These are phyloP conservation scores for Eucalyptus cloeziana DNA, from an alignment of 345 rosid species.

Conservation along the genomic window DNA sequence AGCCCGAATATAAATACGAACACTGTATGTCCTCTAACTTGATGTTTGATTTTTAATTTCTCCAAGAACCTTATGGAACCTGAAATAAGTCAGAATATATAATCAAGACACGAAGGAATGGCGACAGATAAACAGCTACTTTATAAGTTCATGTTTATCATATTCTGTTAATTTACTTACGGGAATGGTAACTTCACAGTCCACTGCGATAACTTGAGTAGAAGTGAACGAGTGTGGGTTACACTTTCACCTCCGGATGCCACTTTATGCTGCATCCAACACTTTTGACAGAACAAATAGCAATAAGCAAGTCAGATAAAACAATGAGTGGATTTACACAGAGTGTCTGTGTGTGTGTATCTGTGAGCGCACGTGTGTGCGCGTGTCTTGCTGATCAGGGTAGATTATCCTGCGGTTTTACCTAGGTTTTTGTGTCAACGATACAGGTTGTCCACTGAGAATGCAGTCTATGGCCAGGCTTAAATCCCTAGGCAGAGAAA, in stretches of 20 bases:
- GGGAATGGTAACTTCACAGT: not conserved
- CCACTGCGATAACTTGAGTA: not conserved
- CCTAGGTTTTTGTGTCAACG: slow-evolving; percentile 75
- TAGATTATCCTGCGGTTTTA: not conserved
- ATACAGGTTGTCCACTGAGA: slow-evolving; percentile 67
- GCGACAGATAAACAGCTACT: not conserved
- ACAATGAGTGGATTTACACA: not conserved
- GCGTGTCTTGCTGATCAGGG: not conserved
- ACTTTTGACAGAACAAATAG: slow-evolving; percentile 16
- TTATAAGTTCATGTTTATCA: not conserved
- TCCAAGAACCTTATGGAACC: not conserved
- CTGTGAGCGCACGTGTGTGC: rapidly evolving
- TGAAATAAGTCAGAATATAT: not conserved
- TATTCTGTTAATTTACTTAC: not conserved
- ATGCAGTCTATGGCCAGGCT: slow-evolving; percentile 58
- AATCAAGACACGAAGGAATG: not conserved
- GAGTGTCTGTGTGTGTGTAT: not conserved
- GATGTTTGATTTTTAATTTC: not conserved
- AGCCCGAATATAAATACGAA: not conserved
- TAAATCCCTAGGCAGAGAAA: slow-evolving; percentile 38
- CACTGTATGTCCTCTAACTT: not conserved
- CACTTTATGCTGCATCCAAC: slow-evolving; percentile 98
- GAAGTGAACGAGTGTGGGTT: not conserved
- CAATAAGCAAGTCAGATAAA: not conserved
- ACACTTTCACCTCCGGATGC: slow-evolving; percentile 38